Base-by-base conservation (phyloP, 148 eudicot species). In the Camellia lanceoleosa region DNA sequence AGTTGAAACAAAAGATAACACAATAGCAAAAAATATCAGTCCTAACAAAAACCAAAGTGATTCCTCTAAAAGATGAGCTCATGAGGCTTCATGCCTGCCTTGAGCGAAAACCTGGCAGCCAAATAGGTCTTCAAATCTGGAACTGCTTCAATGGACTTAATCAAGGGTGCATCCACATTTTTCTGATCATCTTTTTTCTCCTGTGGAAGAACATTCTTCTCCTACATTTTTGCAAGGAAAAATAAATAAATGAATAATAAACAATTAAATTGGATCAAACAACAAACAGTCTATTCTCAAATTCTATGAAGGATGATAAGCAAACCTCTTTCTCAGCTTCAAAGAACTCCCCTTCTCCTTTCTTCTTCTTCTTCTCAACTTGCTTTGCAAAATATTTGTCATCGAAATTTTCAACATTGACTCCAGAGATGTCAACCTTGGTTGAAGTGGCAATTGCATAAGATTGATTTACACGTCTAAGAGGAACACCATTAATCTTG, bases 21-120 rank as follows among this genome's bases (percentile, higher is more conserved):
- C 20, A 3, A 52, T 4, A n/a, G 23, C 0, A 9, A 61, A 18
- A 61, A 51, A 30, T 18, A 69, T 15, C 7, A 59, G 20, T 41
- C 55, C 72, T 30, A 65, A 65, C 43, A 61, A 41, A 18, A 7
- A 63, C 47, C 3, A 20, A 59, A 64, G 15, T 15, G 5, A 61
- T 15, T 74, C n/a, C 58, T 80, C 81, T 87, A 92, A 83, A 87
- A 92, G 77, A 87, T 87, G 46, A 92, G 78, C 83, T 90, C 92
- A 77, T 90, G 96, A 15, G 96, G 96, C 75, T 87, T 92, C 93
- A 90, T 83, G 85, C 95, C 92, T 74, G 88, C 82, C 87, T 84
- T 89, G 30, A 90, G 87, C 1, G 96, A 92, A 71, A 92, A 92
- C 55, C 96, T 90, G 4, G 93, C 87, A 82, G 82, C 89, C 85